Conservation (phyloP, 148 eudicot species). For the Heliamphora exappendiculata region DNA sequence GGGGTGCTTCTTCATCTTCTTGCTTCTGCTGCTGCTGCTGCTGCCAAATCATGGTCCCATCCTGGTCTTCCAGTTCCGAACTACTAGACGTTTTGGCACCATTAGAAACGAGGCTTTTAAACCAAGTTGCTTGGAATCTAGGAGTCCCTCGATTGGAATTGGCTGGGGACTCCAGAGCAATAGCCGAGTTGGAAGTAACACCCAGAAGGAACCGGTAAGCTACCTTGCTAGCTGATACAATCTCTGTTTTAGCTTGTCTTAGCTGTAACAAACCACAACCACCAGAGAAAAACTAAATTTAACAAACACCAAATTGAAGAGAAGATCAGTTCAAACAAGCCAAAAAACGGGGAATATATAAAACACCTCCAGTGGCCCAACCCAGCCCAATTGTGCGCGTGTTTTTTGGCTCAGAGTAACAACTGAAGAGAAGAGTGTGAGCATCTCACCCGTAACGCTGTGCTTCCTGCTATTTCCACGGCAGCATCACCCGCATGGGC, state of each 20-base stretch:
- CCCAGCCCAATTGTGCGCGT: no score
- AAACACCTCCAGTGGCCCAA: not conserved
- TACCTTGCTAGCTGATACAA: slow-evolving; percentile 85
- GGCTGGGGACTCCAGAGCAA: slow-evolving; percentile 36
- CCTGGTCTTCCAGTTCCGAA: slow-evolving; percentile 51
- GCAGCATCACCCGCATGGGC: slow-evolving; percentile 96
- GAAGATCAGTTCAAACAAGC: not conserved
- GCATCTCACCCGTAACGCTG: slow-evolving; percentile 69
- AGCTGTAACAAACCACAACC: slow-evolving; percentile 35
- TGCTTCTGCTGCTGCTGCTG: slow-evolving; percentile 26
- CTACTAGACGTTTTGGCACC: slow-evolving; percentile 83
- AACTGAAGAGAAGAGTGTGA: no score
- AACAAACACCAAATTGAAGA: not conserved
- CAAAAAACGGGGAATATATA: not conserved
- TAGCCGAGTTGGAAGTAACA: slow-evolving; percentile 43
- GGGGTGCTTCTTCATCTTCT: slow-evolving; percentile 16
- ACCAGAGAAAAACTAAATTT: not conserved
- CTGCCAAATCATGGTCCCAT: slow-evolving; percentile 30
- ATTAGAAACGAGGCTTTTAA: slow-evolving; percentile 55
- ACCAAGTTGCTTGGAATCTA: slow-evolving; percentile 73
- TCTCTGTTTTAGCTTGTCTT: slow-evolving; percentile 92
- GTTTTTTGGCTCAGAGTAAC: no score
- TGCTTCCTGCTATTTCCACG: slow-evolving; percentile 79
- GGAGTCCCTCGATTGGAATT: slow-evolving; percentile 45
- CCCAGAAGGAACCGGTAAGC: slow-evolving; percentile 75